These are phyloP conservation scores for Coemansia sp. DNA, from an alignment of 192 early-diverging fungal species.

Conservation along the genomic window DNA sequence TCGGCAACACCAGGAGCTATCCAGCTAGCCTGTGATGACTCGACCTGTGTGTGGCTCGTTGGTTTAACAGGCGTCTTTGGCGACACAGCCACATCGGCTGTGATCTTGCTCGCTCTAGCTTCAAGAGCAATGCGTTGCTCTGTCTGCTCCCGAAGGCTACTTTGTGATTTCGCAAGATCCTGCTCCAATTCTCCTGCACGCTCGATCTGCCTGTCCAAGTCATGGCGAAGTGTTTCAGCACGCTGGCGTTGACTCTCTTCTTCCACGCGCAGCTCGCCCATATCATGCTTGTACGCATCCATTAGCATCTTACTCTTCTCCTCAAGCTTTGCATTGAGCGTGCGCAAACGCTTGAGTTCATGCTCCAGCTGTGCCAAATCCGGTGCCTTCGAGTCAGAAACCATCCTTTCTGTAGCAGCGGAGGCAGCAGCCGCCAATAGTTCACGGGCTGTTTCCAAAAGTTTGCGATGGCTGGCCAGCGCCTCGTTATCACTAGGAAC, in stretches of 20 bases:
- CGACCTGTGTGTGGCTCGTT: background rate
- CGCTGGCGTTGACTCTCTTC: conserved; percentile 44
- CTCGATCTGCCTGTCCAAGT: conserved; percentile 10
- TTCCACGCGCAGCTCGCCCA: conserved; percentile 34
- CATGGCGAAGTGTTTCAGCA: conserved; percentile 23
- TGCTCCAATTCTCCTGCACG: conserved; percentile 3
- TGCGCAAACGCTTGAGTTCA: conserved; percentile 19
- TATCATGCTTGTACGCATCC: conserved; percentile 48
- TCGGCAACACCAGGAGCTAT: background rate
- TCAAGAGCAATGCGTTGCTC: conserved; percentile 23
- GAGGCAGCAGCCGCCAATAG: conserved; percentile 8
- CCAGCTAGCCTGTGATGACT: background rate
- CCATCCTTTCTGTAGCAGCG: background rate
- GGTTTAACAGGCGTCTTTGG: conserved; percentile 3
- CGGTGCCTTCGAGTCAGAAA: background rate
- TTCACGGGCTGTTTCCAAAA: conserved; percentile 4
- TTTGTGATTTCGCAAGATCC: conserved; percentile 17
- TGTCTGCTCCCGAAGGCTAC: conserved; percentile 19
- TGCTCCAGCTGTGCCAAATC: conserved; percentile 4
- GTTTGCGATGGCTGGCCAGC: background rate
- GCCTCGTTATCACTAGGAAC: background rate
- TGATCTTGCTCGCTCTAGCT: background rate
- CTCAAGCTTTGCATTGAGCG: conserved; percentile 43
- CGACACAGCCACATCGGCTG: background rate
- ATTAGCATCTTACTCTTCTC: conserved; percentile 42